Conservation (phyloP, 2,329 filamentous ascomycete species). For the Aspergillus viridinutans region DNA sequence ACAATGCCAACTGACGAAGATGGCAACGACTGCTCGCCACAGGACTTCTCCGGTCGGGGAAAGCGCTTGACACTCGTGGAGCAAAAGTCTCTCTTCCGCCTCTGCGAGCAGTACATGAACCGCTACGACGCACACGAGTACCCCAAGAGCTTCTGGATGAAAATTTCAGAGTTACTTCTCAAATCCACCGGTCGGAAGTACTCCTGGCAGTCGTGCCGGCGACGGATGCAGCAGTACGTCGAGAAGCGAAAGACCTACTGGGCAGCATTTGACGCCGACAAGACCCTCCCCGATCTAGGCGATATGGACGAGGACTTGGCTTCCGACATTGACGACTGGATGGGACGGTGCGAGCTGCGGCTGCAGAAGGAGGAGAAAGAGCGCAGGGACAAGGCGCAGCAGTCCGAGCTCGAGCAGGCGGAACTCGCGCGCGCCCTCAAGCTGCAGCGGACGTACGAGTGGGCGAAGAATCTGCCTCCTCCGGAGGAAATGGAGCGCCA, state of each 20-base stretch:
- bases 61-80: constrained; percentile 13
- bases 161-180: constrained; percentile 13
- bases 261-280: constrained; percentile 4
- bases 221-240: constrained; percentile 18
- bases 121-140: constrained; percentile 11
- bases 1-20: not conserved
- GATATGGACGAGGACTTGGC: constrained; percentile 5
- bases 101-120: constrained; percentile 14
- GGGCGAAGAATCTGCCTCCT: constrained; percentile 8
- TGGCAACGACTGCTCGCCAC: not conserved
- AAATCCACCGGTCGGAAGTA: constrained; percentile 19
- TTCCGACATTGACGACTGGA: constrained; percentile 12
- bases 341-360: constrained; percentile 1
- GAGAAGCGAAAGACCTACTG: constrained; percentile 10
- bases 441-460: constrained; percentile 7
- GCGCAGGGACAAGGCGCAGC: not conserved
- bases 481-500: constrained; percentile 8
- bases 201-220: constrained; percentile 27
- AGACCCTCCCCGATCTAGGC: not conserved
- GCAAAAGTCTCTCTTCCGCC: constrained; percentile 13
- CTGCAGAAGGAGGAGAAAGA: not conserved
- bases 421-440: not conserved
- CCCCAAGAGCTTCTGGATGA: constrained; percentile 21
- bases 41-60: constrained; percentile 5
- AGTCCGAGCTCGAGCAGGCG: constrained; percentile 2